phyloP scores from a whole-genome alignment of 306 rosid species.

The cucumber (Cucumis sativus) region Cucumber_9930_V3 NC_026656.2:13388501-13389000 shows the following conservation, averaged over 20 bases:
- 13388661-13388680: constrained; percentile 15
- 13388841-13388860: too few species aligned
- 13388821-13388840: too few species aligned
- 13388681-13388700: constrained; percentile 21
- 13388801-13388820: too few species aligned
- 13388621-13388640: constrained; percentile 21
- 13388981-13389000: not conserved
- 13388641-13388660: constrained; percentile 27
- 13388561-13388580: not conserved
- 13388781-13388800: constrained; percentile 13
- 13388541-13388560: not conserved
- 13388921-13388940: too few species aligned
- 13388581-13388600: constrained; percentile 15
- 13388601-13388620: constrained; percentile 32
- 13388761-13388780: constrained; percentile 20
- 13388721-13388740: constrained; percentile 22
- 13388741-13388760: constrained; percentile 18
- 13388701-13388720: constrained; percentile 18
- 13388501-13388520: not conserved
- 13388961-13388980: too few species aligned
- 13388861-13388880: too few species aligned
- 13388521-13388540: constrained; percentile 4
- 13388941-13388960: too few species aligned
- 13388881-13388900: too few species aligned
- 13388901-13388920: too few species aligned